Conservation (phyloP, 202 grass and related monocot species). For the Dendrocalamus latiflorus region DNA sequence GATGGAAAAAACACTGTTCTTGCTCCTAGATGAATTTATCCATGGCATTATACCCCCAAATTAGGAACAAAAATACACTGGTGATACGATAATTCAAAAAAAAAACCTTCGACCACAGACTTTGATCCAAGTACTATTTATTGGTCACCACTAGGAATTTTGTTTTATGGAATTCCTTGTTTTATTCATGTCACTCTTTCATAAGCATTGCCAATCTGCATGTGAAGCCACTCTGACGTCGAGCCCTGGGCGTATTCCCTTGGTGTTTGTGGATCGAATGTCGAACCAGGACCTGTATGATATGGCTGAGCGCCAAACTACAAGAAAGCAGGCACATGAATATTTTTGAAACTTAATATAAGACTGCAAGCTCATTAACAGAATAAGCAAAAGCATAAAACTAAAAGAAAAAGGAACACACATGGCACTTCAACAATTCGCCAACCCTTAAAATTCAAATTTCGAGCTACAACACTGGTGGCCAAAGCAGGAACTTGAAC, state of each 20-base stretch:
- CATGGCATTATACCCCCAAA: conserved; percentile 36
- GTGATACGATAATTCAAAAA: conserved; percentile 28
- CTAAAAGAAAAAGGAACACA: background rate
- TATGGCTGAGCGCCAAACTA: conserved; percentile 55
- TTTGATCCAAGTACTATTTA: conserved; percentile 28
- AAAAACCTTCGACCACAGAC: conserved; percentile 26
- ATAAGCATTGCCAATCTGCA: conserved; percentile 71
- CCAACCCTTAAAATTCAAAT: background rate
- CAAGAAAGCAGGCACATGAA: conserved; percentile 4
- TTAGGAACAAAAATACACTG: conserved; percentile 31
- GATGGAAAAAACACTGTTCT: background rate
- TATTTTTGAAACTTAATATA: background rate
- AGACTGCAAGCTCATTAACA: conserved; percentile 1
- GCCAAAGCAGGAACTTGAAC: background rate
- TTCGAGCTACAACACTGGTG: background rate
- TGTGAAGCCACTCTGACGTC: conserved; percentile 80
- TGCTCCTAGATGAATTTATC: conserved; percentile 1
- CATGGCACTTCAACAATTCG: background rate
- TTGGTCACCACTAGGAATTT: conserved; percentile 11
- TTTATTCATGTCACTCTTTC: conserved; percentile 79
- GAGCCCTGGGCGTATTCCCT: conserved; percentile 57
- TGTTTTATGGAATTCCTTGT: background rate
- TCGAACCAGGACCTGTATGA: conserved; percentile 37
- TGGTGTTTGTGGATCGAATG: conserved; percentile 58
- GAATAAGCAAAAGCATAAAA: background rate